Evolutionary conservation across 345 rosid genomes (phyloP), one percentile per base, ranked within the genome.

Genomic region (Corchorus olitorius): DNA sequence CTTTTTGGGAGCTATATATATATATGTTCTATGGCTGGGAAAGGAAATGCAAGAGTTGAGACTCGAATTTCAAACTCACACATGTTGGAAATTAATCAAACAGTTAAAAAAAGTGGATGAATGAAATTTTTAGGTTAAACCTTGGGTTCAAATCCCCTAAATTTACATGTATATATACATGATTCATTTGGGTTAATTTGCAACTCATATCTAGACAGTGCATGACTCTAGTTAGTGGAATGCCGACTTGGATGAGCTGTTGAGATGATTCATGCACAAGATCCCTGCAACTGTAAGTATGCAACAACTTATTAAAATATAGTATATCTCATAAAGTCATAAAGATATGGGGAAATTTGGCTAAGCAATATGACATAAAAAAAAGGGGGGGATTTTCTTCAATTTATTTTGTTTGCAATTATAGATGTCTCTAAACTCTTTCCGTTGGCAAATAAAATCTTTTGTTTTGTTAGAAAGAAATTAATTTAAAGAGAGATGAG

Each of bases 401-500:
- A 16, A 9, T 33, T 33, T 69, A 19, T 20, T 8, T 43, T 73
- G 14, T 20, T 14, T 19, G 33, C 2, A 56, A 56, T 56, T 19
- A 56, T 19, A n/a, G 27, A n/a, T 49, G 58, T 49, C 8, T 68
- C 17, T 34, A 11, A 49, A 27, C 19, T 0, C 20, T 1, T 60
- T 33, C 10, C 6, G 66, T 39, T 35, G 65, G 33, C 70, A 41
- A 73, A 59, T 75, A n/a, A 76, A 50, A 46, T 61, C 17, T 67
- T 65, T 60, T 45, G n/a, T 19, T 56, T 27, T 67, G 54, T 48
- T 20, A 27, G 8, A 66, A 46, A 67, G 27, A 41, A 41, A 69
- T 16, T 60, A 70, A 49, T 34, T 53, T 68, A 56, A 73, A 62
- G 72, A 41, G 70, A 76, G 39, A 61, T 20, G 12, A 69, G 20